Base-by-base conservation (phyloP, 768 basidiomycete genomes). In the Leccinellum albellum region DNA sequence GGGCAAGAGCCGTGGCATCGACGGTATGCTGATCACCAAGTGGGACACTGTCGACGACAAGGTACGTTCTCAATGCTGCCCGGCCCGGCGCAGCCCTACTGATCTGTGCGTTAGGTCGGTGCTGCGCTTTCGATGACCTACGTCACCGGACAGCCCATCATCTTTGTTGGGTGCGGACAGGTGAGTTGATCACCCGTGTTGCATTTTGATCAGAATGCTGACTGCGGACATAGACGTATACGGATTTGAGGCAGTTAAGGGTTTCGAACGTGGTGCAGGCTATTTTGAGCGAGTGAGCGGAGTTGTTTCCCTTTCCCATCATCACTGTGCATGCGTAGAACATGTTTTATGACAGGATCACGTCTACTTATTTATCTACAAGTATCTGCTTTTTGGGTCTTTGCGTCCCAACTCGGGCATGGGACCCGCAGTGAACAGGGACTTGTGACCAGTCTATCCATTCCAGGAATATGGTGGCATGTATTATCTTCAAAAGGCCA, bases 31-130 rank as follows among this genome's bases (percentile, higher is more conserved):
- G 45, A 85, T 99, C 57, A 99, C 97, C 31, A 99, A 99, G 74
- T 98, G 97, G 88, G 97, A 99, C 67, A 98, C 96, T 2, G 97
- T 98, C 21, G 93, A 94, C 66, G 93, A 95, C 75, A 95, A 95
- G 83, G 95, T 90, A 55, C 54, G 81, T 21, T 7, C 10, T 17
- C 17, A 14, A 21, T 15, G 6, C 21, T 3, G 23, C 4, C 3
- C 10, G 21, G 21, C 28, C 28, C 37, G 56, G 3, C 13, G 23
- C 15, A 2, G 20, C 46, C 47, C 29, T 26, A 52, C 32, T 59
- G 46, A 55, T 32, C 9, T 66, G 44, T 53, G 13, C 12, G 28
- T 29, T 26, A 97, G 95, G 96, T 99, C 51, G 97, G 97, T 33
- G 97, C 97, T 7, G 97, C 97, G 9, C 79, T 99, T 52, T 97